Conservation (phyloP, 805 yeast genomes). For the Suhomyces faveliae region DNA sequence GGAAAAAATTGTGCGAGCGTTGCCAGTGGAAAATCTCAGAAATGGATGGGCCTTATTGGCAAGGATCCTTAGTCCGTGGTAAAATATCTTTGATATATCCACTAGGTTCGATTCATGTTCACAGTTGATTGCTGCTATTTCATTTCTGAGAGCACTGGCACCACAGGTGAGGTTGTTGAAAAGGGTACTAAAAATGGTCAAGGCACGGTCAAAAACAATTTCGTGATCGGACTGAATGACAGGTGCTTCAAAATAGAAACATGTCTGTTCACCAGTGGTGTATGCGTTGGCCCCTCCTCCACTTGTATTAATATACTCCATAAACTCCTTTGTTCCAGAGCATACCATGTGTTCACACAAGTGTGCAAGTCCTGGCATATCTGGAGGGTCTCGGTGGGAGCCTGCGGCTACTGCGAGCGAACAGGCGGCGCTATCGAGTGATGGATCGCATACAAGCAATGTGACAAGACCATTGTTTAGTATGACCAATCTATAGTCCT, state of each 20-base stretch:
- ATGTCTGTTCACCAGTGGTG: slow-evolving; percentile 66
- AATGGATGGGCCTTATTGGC: slow-evolving; percentile 52
- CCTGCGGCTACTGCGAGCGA: slow-evolving; percentile 80
- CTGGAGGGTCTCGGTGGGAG: slow-evolving; percentile 71
- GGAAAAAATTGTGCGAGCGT: slow-evolving; percentile 46
- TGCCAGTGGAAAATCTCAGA: slow-evolving; percentile 65
- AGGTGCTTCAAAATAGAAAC: slow-evolving; percentile 64
- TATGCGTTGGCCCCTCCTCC: slow-evolving; percentile 67
- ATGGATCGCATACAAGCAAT: slow-evolving; percentile 73
- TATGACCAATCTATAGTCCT: slow-evolving; percentile 44
- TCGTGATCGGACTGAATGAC: slow-evolving; percentile 28
- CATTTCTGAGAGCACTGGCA: slow-evolving; percentile 42
- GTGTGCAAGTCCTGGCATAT: slow-evolving; percentile 82
- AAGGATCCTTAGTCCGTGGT: slow-evolving; percentile 57
- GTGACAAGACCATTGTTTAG: slow-evolving; percentile 70
- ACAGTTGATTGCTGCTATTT: slow-evolving; percentile 60
- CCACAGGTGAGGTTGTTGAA: slow-evolving; percentile 53
- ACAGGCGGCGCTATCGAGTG: slow-evolving; percentile 61
- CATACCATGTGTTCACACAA: slow-evolving; percentile 72
- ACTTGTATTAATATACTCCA: slow-evolving; percentile 39
- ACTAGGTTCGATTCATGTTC: slow-evolving; percentile 61
- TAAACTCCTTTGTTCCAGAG: slow-evolving; percentile 52
- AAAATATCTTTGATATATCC: slow-evolving; percentile 45
- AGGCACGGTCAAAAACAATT: slow-evolving; percentile 44
- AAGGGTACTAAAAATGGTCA: slow-evolving; percentile 51